Evolutionary conservation across 495 filamentous ascomycete genomes (phyloP).

Genomic region (Penicillium ucsense): DNA sequence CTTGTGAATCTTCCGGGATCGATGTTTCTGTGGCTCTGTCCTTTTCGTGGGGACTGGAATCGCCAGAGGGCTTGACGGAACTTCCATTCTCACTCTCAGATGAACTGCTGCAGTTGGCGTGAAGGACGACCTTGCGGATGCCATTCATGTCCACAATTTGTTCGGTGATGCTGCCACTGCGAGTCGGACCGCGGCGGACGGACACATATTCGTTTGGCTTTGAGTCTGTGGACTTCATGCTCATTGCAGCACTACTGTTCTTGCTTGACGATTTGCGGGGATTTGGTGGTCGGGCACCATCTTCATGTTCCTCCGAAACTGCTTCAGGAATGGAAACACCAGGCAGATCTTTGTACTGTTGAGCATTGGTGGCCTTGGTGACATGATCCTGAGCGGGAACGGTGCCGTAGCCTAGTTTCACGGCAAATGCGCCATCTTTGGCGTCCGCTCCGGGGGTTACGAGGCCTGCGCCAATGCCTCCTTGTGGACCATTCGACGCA

Average conservation of each 20-base stretch:
- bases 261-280: constrained; percentile 5
- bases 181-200: constrained; percentile 42
- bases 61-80: constrained; percentile 3
- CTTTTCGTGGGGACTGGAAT: constrained; percentile 9
- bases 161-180: constrained; percentile 84
- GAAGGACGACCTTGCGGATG: constrained; percentile 75
- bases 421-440: constrained; percentile 59
- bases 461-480: constrained; percentile 44
- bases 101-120: constrained; percentile 51
- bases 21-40: constrained; percentile 1
- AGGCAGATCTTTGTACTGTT: constrained; percentile 19
- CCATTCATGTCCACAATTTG: constrained; percentile 75
- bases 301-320: constrained; percentile 30
- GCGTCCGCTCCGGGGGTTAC: constrained; percentile 43
- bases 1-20: constrained; percentile 1
- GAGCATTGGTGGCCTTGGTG: constrained; percentile 17
- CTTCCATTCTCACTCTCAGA: constrained; percentile 23
- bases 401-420: constrained; percentile 59
- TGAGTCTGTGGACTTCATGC: constrained; percentile 31
- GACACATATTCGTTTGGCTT: constrained; percentile 23
- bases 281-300: constrained; percentile 8
- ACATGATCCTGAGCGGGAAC: constrained; percentile 12
- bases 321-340: constrained; percentile 28
- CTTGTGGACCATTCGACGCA: constrained; percentile 21
- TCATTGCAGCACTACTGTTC: constrained; percentile 20